Base-by-base conservation (phyloP, 768 basidiomycete genomes). In the Sporobolomyces phaffii region DNA sequence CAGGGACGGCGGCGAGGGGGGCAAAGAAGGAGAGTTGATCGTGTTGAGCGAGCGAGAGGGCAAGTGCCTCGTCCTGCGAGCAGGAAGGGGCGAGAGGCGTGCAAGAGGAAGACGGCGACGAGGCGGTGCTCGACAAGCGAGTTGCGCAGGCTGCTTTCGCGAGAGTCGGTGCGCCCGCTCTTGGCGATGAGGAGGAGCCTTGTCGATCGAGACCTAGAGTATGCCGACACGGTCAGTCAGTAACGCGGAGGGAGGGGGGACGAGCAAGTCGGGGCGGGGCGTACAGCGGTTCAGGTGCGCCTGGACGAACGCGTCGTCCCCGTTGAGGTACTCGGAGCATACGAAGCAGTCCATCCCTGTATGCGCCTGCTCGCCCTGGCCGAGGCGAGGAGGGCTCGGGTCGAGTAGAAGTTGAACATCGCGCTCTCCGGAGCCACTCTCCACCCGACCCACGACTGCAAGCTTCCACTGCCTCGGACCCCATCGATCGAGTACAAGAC, bases 321-420 rank as follows among this genome's bases (percentile, higher is more conserved):
- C 68, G 18, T 58, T 20, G 26, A 69, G 36, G 0, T 4, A 31
- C 11, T 41, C 26, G 1, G 36, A 24, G 29, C 68, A 69, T 2
- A 65, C 60, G 24, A 58, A 53, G 52, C 68, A 69, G n/a, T 65
- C 36, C 60, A 67, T 62, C 33, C n/a, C 38, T n/a, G n/a, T n/a
- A n/a, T 17, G 48, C 15, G 13, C 26, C 31, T 9, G 24, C 26
- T 26, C 11, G 44, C 44, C 22, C 44, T 9, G 24, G 18, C 20
- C 41, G 38, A 17, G 9, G 18, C 31, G 51, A 20, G 5, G 31
- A n/a, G n/a, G n/a, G n/a, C n/a, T n/a, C n/a, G n/a, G n/a, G n/a
- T n/a, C 48, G 45, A 28, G 48, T 28, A 36, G 51, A 20, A 24
- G 24, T n/a, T n/a, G n/a, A n/a, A n/a, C n/a, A n/a, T n/a, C n/a